phyloP scores from a whole-genome alignment of 169 alveolate genomes.

The Hammondia hammondi region DNA sequence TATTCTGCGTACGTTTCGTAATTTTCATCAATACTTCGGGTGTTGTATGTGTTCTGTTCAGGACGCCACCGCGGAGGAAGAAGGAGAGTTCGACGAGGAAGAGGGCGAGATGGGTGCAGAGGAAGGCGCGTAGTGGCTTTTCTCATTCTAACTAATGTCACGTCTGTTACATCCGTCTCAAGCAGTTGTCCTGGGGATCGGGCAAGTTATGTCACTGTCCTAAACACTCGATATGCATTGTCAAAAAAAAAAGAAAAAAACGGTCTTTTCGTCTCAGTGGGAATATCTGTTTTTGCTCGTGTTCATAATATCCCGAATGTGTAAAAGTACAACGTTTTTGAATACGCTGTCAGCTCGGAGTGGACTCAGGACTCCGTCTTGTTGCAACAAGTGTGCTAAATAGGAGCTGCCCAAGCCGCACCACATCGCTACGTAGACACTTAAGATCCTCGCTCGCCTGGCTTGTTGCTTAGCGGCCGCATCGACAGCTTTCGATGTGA shows the following conservation, averaged over 20 bases:
- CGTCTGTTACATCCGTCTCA: background rate
- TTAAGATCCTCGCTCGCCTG: too few relatives aligned
- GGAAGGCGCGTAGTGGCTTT: constrained; percentile 18
- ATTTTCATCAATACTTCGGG: background rate
- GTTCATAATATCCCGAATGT: background rate
- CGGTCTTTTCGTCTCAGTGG: background rate
- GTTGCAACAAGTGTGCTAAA: too few relatives aligned
- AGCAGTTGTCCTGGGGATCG: constrained; percentile 5
- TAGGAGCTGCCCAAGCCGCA: too few relatives aligned
- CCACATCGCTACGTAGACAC: too few relatives aligned
- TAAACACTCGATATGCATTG: background rate
- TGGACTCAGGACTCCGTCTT: background rate
- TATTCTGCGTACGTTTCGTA: background rate
- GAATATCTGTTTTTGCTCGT: background rate
- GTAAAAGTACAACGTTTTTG: background rate
- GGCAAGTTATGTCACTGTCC: constrained; percentile 14
- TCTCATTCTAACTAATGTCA: background rate
- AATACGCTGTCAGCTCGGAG: background rate
- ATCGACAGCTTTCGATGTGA: too few relatives aligned
- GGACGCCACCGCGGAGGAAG: constrained; percentile 86
- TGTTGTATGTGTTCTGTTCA: background rate
- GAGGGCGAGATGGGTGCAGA: constrained; percentile 69
- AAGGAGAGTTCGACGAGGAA: constrained; percentile 75
- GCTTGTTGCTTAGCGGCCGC: too few relatives aligned
- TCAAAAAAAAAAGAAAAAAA: background rate